Evolutionary conservation across 2,329 filamentous ascomycete species (phyloP), one percentile per base, ranked within the genome.

Genomic region (Cladosporium sp.): DNA sequence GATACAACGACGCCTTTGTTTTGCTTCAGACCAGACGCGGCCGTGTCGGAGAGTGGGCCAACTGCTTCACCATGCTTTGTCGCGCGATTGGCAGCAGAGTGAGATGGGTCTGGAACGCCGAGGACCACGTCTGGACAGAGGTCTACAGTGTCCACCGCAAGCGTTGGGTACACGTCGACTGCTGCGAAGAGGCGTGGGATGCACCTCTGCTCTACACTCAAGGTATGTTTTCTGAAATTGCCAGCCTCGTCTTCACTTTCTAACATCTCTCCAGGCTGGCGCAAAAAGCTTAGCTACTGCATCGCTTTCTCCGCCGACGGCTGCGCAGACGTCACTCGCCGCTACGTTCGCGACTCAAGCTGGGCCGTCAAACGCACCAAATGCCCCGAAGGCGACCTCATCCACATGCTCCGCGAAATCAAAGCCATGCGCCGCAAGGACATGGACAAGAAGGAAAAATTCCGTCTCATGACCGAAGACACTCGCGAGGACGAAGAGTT

Each of bases 41-140:
- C 30, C 85, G 93, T 59, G 86, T 86, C 54, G 93, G 93, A 55
- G 93, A 99, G 73, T 97, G 93, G 90, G 90, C 89, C 58, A 97
- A 96, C 72, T 96, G 91, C 77, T 99, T 99, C 73, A 92, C 86
- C 73, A 97, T 97, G 93, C 80, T 99, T 47, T 97, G 92, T 75
- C 83, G 92, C 54, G 93, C 93, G 4, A 83, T 97, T 12, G 92
- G 92, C 43, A 88, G 87, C 54, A 82, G 92, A 54, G 90, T 96
- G 19, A 83, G 93, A 63, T 99, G 93, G 93, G 87, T 99, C 9
- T 99, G 93, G 93, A 97, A 97, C 61, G 86, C 87, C 24, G 93
- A 97, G 70, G 93, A 97, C 68, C 89, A 96, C 64, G 89, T 96
- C 20, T 99, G 93, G 93, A 96, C 91, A 1, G 93, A 97, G 63